Conservation (phyloP, 2,329 filamentous ascomycete genomes). For the Helminthosporium solani region DNA sequence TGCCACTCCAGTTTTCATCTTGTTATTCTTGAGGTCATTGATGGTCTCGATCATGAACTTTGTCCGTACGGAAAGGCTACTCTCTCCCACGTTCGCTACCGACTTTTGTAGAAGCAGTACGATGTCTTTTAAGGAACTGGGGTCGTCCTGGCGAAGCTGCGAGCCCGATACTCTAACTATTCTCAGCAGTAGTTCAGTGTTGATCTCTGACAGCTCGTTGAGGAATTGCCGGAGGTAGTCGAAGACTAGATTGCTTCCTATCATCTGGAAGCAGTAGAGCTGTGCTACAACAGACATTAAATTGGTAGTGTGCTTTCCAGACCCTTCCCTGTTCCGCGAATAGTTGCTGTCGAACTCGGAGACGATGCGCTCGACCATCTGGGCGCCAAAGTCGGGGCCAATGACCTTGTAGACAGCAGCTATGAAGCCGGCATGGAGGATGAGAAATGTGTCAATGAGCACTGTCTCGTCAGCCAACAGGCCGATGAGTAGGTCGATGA, state of each 20-base stretch:
- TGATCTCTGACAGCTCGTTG: conserved; percentile 72
- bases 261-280: conserved; percentile 88
- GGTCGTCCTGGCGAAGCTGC: conserved; percentile 84
- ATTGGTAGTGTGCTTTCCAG: conserved; percentile 66
- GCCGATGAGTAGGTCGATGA: conserved; percentile 76
- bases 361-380: conserved; percentile 76
- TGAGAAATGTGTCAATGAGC: conserved; percentile 84
- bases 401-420: conserved; percentile 84
- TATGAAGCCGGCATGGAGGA: conserved; percentile 86
- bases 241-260: conserved; percentile 80
- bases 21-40: conserved; percentile 91
- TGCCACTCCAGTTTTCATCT: conserved; percentile 71
- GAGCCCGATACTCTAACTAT: conserved; percentile 78
- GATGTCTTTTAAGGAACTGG: conserved; percentile 84
- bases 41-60: conserved; percentile 98
- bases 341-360: conserved; percentile 71
- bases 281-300: conserved; percentile 80
- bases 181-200: conserved; percentile 83
- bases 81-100: conserved; percentile 65
- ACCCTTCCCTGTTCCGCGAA: conserved; percentile 41
- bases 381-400: conserved; percentile 85
- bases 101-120: conserved; percentile 74
- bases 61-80: conserved; percentile 78
- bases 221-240: conserved; percentile 85
- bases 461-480: conserved; percentile 76